Conservation (phyloP, 2,329 filamentous ascomycete genomes). For the Coccinonectria pachysandricola region DNA sequence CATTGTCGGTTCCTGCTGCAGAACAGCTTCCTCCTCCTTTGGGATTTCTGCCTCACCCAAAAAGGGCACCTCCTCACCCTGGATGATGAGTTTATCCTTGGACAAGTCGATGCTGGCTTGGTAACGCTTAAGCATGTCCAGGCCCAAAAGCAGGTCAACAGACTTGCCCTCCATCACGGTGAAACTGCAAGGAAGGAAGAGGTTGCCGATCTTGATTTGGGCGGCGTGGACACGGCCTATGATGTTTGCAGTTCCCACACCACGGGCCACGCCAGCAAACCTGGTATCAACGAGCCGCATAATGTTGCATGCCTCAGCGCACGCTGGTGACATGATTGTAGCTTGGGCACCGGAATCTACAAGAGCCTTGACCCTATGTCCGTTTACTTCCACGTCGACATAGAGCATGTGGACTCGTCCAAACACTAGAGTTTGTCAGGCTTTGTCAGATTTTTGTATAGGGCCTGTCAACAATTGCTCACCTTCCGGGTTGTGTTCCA, state of each 20-base stretch:
- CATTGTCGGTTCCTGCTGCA: constrained; percentile 71
- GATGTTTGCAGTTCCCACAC: constrained; percentile 89
- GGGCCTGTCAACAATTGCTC: constrained; percentile 18
- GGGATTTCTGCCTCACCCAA: constrained; percentile 89
- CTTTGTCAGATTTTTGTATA: no score
- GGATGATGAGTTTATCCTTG: constrained; percentile 77
- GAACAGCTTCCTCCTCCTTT: constrained; percentile 66
- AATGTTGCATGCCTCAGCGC: constrained; percentile 85
- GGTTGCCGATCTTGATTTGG: constrained; percentile 82
- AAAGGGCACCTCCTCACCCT: constrained; percentile 80
- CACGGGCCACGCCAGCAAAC: constrained; percentile 83
- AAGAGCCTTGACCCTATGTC: constrained; percentile 83
- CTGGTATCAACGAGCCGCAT: constrained; percentile 91
- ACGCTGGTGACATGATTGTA: constrained; percentile 95
- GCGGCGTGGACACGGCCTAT: constrained; percentile 92
- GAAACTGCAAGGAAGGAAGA: constrained; percentile 87
- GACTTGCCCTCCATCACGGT: constrained; percentile 99
- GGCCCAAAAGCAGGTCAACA: constrained; percentile 81
- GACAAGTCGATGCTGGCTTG: constrained; percentile 85
- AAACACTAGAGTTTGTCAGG: no score
- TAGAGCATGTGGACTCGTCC: constrained; percentile 94
- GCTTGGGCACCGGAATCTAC: constrained; percentile 96
- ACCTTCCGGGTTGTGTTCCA: constrained; percentile 98
- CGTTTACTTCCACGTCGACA: constrained; percentile 90
- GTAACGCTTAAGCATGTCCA: constrained; percentile 96